phyloP scores from a whole-genome alignment of 208 protist species.

The Wallacemonas sp. region DNA sequence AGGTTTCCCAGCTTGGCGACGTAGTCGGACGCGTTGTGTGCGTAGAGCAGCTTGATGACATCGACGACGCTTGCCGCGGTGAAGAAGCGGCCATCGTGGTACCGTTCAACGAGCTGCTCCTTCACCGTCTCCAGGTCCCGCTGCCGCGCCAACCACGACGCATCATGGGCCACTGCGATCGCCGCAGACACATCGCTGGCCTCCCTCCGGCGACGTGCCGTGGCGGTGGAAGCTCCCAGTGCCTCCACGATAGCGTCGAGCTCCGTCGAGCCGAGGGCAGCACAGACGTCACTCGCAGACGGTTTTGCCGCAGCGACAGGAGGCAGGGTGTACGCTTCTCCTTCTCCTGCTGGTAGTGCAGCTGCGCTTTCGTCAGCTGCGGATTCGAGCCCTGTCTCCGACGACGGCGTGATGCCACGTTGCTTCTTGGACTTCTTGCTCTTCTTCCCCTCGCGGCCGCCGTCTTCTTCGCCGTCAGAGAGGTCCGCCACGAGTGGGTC shows the following conservation, averaged over 20 bases:
- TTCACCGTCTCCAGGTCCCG: constrained; percentile 20
- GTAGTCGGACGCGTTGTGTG: constrained; percentile 22
- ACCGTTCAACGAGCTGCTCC: constrained; percentile 23
- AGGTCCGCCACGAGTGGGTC: neutral
- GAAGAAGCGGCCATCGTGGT: constrained; percentile 29
- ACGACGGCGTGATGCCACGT: neutral
- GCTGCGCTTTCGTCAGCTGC: neutral
- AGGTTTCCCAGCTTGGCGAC: constrained; percentile 9
- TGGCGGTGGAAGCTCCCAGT: neutral
- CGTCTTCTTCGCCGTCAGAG: neutral
- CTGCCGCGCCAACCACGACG: constrained; percentile 18
- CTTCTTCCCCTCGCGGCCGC: neutral
- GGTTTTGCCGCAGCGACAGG: neutral
- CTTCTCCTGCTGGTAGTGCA: constrained; percentile 13
- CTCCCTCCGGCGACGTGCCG: neutral
- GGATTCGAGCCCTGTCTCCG: no score
- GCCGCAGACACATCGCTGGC: neutral
- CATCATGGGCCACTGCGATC: constrained; percentile 6
- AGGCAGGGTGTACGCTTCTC: neutral
- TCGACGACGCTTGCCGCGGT: constrained; percentile 26
- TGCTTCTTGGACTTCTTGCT: constrained; percentile 13
- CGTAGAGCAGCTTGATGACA: constrained; percentile 23
- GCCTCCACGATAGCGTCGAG: neutral
- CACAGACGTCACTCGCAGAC: neutral
- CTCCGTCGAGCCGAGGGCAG: neutral